phyloP scores from a whole-genome alignment of 2,329 filamentous ascomycete species.

The Hymenotorrendiella dingleyae region DNA sequence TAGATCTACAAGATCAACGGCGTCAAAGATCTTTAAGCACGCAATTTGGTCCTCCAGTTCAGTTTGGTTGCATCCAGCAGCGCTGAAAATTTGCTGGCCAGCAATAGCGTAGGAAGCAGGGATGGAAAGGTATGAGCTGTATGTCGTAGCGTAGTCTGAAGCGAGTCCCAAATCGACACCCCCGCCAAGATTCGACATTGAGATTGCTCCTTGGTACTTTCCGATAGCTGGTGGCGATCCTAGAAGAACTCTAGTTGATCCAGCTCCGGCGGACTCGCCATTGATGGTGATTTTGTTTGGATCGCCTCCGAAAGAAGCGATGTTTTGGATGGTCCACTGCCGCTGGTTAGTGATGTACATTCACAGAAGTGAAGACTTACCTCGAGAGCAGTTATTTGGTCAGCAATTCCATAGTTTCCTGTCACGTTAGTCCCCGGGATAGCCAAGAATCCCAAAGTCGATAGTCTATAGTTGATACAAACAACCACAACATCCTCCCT shows the following conservation, averaged over 20 bases:
- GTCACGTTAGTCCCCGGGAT: constrained; percentile 44
- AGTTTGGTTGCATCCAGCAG: constrained; percentile 41
- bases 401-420: constrained; percentile 47
- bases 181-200: constrained; percentile 48
- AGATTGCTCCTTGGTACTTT: constrained; percentile 41
- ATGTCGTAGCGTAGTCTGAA: constrained; percentile 46
- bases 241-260: constrained; percentile 42
- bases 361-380: constrained; percentile 14
- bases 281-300: constrained; percentile 40
- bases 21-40: constrained; percentile 39
- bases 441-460: constrained; percentile 34
- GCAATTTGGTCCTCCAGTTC: constrained; percentile 37
- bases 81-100: constrained; percentile 42
- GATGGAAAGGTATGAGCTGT: constrained; percentile 47
- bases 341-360: background rate
- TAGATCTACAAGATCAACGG: constrained; percentile 33
- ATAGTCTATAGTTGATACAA: constrained; percentile 25
- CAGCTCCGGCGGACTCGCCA: constrained; percentile 47
- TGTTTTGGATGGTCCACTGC: constrained; percentile 43
- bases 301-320: constrained; percentile 42
- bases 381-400: constrained; percentile 44
- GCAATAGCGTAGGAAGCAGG: constrained; percentile 42
- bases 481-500: constrained; percentile 28
- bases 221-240: constrained; percentile 42
- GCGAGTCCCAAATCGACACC: constrained; percentile 41